phyloP scores from a whole-genome alignment of 345 rosid species.

The Rhizophora mangle region DNA sequence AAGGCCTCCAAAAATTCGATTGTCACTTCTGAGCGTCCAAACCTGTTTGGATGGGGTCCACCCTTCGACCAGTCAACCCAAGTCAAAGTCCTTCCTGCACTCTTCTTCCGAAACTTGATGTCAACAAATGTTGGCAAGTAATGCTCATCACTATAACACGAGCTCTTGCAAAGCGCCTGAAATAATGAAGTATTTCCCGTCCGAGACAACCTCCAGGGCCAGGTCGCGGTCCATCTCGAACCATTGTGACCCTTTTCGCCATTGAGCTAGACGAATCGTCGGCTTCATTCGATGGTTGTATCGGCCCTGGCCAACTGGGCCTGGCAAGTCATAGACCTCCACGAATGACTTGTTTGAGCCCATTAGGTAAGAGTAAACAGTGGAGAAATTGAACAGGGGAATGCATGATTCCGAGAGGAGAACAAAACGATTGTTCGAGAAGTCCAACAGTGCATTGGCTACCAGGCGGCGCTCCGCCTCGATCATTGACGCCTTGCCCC shows the following conservation, averaged over 20 bases:
- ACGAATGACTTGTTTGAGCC: not conserved
- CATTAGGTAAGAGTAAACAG: not conserved
- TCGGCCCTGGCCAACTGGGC: not conserved
- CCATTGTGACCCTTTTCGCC: constrained; percentile 10
- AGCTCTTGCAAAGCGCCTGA: not conserved
- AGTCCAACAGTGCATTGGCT: constrained; percentile 2
- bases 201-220: not conserved
- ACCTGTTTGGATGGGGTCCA: no score
- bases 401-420: not conserved
- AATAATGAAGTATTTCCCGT: not conserved
- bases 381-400: not conserved
- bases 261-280: not conserved
- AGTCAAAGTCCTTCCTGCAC: no score
- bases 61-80: no score
- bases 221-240: not conserved
- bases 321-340: no score
- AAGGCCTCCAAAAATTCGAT: no score
- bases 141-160: not conserved
- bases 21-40: no score
- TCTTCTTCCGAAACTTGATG: no score
- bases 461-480: not conserved
- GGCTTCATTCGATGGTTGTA: not conserved
- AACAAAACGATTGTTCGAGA: constrained; percentile 1
- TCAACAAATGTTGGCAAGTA: not conserved
- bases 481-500: not conserved